phyloP scores from a whole-genome alignment of 495 filamentous ascomycete species.

The Letharia columbiana region DNA sequence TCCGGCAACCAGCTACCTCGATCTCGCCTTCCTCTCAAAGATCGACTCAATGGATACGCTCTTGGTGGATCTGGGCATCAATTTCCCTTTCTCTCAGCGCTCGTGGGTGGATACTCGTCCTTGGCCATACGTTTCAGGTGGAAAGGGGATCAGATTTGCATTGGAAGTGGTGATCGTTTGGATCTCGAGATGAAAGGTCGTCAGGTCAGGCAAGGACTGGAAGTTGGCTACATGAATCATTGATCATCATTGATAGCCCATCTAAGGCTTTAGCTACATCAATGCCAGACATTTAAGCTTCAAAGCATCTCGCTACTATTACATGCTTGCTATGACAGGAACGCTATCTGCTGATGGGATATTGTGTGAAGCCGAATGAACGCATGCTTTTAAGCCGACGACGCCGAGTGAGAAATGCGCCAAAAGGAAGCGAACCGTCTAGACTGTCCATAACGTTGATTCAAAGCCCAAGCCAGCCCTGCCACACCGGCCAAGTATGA shows the following conservation, averaged over 20 bases:
- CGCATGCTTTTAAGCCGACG: neutral
- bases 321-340: neutral
- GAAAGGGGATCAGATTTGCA: neutral
- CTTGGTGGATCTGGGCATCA: neutral
- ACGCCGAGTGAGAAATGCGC: neutral
- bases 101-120: no score
- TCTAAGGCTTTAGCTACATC: neutral
- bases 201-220: neutral
- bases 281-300: neutral
- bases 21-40: neutral
- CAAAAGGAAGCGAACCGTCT: neutral
- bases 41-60: neutral
- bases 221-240: neutral
- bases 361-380: neutral
- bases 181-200: neutral
- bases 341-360: neutral
- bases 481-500: neutral
- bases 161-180: neutral
- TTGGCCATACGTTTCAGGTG: neutral
- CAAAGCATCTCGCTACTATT: neutral
- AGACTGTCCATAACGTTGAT: neutral
- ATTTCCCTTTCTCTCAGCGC: neutral
- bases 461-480: neutral
- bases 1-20: neutral
- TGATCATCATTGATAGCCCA: neutral